Percentiles rank a stretch among this genome's conserved stretches.
phyloP scores from a whole-genome alignment of 2,329 filamentous ascomycete genomes.

The Alternaria panax region DNA sequence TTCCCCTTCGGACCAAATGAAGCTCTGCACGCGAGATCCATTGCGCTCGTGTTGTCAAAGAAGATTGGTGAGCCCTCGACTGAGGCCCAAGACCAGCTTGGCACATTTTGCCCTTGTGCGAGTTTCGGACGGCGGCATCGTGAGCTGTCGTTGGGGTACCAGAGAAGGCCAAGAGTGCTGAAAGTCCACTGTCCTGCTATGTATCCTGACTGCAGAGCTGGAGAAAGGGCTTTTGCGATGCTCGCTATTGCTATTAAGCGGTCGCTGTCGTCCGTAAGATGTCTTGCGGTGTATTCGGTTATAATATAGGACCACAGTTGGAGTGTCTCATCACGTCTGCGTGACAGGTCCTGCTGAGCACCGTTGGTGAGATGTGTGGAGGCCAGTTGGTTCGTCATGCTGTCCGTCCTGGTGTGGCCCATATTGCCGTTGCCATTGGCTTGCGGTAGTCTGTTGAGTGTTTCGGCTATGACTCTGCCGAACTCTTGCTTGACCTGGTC shows the following conservation, averaged over 20 bases:
- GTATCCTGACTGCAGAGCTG: constrained; percentile 40
- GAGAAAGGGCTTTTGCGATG: constrained; percentile 39
- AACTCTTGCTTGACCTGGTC: constrained; percentile 48
- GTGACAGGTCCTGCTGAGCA: constrained; percentile 19
- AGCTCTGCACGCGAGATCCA: constrained; percentile 46
- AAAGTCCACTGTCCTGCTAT: constrained; percentile 49
- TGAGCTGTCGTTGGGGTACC: constrained; percentile 45
- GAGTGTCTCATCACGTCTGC: constrained; percentile 37
- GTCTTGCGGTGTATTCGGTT: constrained; percentile 46
- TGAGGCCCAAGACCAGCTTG: constrained; percentile 50
- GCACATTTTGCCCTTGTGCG: constrained; percentile 29
- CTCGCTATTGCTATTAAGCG: constrained; percentile 42
- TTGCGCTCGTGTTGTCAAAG: constrained; percentile 47
- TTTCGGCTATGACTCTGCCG: constrained; percentile 33
- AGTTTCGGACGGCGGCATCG: constrained; percentile 35
- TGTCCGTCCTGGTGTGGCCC: constrained; percentile 31
- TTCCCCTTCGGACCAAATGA: constrained; percentile 37
- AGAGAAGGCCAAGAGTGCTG: constrained; percentile 44
- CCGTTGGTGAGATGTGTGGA: constrained; percentile 35
- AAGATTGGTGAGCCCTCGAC: constrained; percentile 46
- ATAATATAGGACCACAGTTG: constrained; percentile 48
- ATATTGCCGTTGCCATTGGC: constrained; percentile 17
- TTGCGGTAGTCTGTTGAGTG: constrained; percentile 14
- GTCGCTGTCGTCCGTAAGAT: constrained; percentile 44
- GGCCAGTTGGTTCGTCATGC: constrained; percentile 41